A percentile compares a stretch with the other conserved stretches of the same genome.
phyloP scores from a whole-genome alignment of 495 filamentous ascomycete genomes.

The Penicillium turbatum region DNA sequence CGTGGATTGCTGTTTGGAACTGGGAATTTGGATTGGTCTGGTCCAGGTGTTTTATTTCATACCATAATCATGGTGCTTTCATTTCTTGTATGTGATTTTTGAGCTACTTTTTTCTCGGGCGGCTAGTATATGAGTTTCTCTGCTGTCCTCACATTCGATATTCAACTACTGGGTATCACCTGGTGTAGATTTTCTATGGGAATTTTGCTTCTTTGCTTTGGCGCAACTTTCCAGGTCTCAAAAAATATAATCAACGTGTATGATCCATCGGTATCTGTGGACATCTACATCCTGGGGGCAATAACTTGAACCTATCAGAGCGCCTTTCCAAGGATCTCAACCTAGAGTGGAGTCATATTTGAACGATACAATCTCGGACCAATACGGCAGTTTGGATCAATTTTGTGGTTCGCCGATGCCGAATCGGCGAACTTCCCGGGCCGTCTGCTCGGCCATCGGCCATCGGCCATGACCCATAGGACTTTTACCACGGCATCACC shows the following conservation, averaged over 20 bases:
- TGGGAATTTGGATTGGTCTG: not conserved
- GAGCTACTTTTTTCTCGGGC: not conserved
- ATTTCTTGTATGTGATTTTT: conserved; percentile 8
- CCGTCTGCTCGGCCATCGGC: not conserved
- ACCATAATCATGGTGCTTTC: conserved; percentile 2
- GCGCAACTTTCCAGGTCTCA: not conserved
- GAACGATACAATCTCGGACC: no score
- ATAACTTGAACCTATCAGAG: no score
- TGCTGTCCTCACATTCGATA: not conserved
- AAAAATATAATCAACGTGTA: no score
- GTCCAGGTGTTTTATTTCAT: conserved; percentile 2
- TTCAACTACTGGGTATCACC: no score
- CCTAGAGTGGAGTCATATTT: no score
- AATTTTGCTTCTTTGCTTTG: not conserved
- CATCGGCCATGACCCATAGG: not conserved
- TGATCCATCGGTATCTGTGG: no score
- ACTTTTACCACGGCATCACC: not conserved
- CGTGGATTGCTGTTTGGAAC: conserved; percentile 8
- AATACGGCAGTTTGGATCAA: no score
- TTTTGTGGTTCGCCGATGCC: not conserved
- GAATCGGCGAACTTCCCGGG: not conserved
- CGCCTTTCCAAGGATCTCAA: no score
- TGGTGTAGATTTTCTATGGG: not conserved
- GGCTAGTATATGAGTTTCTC: not conserved
- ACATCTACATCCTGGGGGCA: no score